Base-by-base conservation (phyloP, 2,329 filamentous ascomycete species). In the Lecanicillium sp. region DNA sequence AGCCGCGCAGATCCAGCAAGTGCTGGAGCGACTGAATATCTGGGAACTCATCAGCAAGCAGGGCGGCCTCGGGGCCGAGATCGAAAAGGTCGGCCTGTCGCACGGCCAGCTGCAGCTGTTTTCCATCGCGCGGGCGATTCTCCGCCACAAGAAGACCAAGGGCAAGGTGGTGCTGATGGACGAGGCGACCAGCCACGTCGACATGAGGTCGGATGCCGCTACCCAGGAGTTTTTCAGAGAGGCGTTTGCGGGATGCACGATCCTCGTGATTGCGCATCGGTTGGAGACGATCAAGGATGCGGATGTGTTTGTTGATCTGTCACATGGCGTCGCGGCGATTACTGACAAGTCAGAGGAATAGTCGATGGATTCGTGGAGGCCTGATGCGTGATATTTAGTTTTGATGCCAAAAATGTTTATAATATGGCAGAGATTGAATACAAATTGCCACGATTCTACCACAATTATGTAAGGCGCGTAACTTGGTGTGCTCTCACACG, bases 61-160 rank as follows among this genome's bases (percentile, higher is more conserved):
- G 27, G 54, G 57, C 2, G 63, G 64, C 0, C 54, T 68, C 0
- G 52, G 52, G 3, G 56, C 55, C 2, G 48, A 40, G 5, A 67
- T 81, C 39, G 63, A 67, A 12, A 60, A 68, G 2, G 65, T 74
- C 6, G 63, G 66, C 44, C 62, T 79, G 7, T 73, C 69, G 4
- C 69, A 73, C 45, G 81, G 81, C 1, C 79, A 84, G 58, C 69
- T 71, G 46, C 80, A 84, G 58, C 68, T 84, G 1, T 79, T 84
- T 54, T 79, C 73, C 53, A 67, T 84, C 7, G 79, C 76, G 2
- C 64, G 79, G 3, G 79, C 77, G 0, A 65, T 83, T 21, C 60
- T 83, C 20, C 62, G 69, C 3, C 50, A 48, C 14, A n/a, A 32
- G n/a, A 21, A 24, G 23, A 38, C n/a, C 1, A 14, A 58, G 29